phyloP scores from a whole-genome alignment of 306 rosid species.

The Cajanus cajan region DNA sequence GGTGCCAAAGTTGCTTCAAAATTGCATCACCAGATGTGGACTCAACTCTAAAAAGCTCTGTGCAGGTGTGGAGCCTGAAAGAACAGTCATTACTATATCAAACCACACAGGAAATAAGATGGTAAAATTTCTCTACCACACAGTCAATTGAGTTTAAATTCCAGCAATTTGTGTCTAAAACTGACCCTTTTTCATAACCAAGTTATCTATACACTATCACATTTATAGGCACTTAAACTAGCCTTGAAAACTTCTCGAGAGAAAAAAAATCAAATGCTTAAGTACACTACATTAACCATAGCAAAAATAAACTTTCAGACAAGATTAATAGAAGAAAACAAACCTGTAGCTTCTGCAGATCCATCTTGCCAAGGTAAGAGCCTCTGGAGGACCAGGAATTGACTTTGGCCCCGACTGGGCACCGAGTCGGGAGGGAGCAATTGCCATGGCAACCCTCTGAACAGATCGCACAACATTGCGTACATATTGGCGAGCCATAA shows the following conservation, averaged over 20 bases:
- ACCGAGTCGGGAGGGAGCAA: conserved; percentile 69
- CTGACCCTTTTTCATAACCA: background rate
- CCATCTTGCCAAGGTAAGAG: conserved; percentile 86
- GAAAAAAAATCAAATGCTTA: background rate
- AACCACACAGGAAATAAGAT: background rate
- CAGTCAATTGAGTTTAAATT: background rate
- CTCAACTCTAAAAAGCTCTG: conserved; percentile 43
- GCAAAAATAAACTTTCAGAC: background rate
- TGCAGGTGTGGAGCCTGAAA: conserved; percentile 68
- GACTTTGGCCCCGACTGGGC: conserved; percentile 63
- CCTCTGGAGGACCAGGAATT: conserved; percentile 82
- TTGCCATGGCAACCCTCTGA: conserved; percentile 97
- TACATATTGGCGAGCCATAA: conserved; percentile 94
- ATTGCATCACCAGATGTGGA: conserved; percentile 65
- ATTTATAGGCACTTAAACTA: background rate
- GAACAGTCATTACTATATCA: background rate
- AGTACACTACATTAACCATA: background rate
- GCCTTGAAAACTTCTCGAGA: background rate
- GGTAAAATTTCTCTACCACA: background rate
- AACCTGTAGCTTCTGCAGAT: conserved; percentile 78
- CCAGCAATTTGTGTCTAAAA: background rate
- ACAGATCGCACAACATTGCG: conserved; percentile 86
- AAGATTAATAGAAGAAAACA: background rate
- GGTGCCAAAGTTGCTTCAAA: conserved; percentile 88
- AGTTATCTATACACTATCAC: background rate